Conservation (phyloP, 805 yeast species). For the Komagataella ulmi region DNA sequence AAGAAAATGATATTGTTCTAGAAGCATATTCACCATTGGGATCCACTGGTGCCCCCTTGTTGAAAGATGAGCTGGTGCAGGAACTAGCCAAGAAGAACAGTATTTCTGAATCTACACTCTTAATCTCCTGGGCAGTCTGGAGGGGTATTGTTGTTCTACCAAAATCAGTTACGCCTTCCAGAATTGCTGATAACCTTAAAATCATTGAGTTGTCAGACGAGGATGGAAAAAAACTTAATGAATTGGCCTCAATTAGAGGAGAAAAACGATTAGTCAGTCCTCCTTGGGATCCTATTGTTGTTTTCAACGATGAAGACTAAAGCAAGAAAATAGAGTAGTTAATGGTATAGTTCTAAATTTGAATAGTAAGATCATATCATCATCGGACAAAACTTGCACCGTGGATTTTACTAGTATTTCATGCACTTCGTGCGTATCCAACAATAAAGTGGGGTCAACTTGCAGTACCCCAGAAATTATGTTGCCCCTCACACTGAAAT, state of each 20-base stretch:
- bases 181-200: conserved; percentile 23
- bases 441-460: not conserved
- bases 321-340: not conserved
- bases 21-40: conserved; percentile 81
- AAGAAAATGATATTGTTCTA: conserved; percentile 36
- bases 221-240: conserved; percentile 20
- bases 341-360: not conserved
- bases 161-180: conserved; percentile 16
- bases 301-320: conserved; percentile 13
- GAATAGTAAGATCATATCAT: not conserved
- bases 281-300: conserved; percentile 19
- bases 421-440: not conserved
- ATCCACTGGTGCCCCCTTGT: conserved; percentile 39
- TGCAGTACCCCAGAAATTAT: not conserved
- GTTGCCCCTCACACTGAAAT: not conserved
- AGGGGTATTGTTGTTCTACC: conserved; percentile 33
- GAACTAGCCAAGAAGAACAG: conserved; percentile 31
- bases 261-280: conserved; percentile 22
- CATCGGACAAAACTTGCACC: not conserved
- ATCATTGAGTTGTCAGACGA: conserved; percentile 19
- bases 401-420: not conserved
- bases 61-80: conserved; percentile 27
- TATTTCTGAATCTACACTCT: conserved; percentile 34
- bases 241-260: conserved; percentile 14
- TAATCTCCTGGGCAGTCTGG: conserved; percentile 44